phyloP scores from a whole-genome alignment of 2,329 filamentous ascomycete species.

The Coccinonectria pachysandricola region DNA sequence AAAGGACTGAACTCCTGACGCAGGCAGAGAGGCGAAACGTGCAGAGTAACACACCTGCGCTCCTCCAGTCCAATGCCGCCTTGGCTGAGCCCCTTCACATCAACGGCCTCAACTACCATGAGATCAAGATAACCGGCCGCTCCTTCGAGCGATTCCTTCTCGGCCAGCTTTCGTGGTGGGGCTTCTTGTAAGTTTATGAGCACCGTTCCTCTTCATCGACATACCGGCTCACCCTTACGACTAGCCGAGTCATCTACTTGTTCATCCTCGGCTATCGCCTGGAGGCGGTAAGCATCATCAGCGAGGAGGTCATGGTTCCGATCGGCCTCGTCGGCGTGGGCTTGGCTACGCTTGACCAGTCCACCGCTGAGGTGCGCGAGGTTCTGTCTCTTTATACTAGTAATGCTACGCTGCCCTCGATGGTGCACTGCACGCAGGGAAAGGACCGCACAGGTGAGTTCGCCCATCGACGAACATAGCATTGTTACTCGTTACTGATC shows the following conservation, averaged over 20 bases:
- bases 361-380: slow-evolving; percentile 47
- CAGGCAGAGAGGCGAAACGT: slow-evolving; percentile 51
- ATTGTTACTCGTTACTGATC: background rate
- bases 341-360: slow-evolving; percentile 58
- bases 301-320: slow-evolving; percentile 58
- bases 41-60: slow-evolving; percentile 31
- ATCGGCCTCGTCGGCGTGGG: slow-evolving; percentile 63
- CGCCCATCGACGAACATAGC: no score
- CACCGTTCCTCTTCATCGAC: no score
- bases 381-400: slow-evolving; percentile 21
- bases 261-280: slow-evolving; percentile 57
- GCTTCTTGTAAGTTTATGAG: slow-evolving; percentile 49
- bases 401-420: slow-evolving; percentile 43
- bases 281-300: slow-evolving; percentile 59
- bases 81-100: slow-evolving; percentile 50
- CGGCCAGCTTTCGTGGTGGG: slow-evolving; percentile 56
- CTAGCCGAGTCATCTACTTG: no score
- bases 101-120: slow-evolving; percentile 49
- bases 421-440: slow-evolving; percentile 81
- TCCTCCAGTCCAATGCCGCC: slow-evolving; percentile 32
- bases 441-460: slow-evolving; percentile 55
- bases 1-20: slow-evolving; percentile 58
- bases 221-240: no score
- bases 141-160: slow-evolving; percentile 60
- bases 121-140: slow-evolving; percentile 65